Base-by-base conservation (phyloP, 2,329 filamentous ascomycete genomes). In the Penicillium sclerotigenum region DNA sequence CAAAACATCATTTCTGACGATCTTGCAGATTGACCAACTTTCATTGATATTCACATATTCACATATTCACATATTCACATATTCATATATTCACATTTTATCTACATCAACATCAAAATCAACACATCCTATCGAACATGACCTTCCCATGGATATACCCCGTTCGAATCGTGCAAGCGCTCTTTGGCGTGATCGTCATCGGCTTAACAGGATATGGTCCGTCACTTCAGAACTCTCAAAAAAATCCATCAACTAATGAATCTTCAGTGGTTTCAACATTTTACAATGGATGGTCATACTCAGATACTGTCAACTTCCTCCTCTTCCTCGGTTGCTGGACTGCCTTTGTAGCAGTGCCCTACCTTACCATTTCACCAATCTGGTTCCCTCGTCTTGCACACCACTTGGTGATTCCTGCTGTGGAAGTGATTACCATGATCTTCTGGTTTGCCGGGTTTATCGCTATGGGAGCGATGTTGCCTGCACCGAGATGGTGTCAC, bases 381-480 rank as follows among this genome's bases (percentile, higher is more conserved):
- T 86, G 85, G 73, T 78, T 85, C 65, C 79, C 82, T 4, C 77
- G 77, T 24, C 65, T 85, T 11, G 86, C 86, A 65, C 84, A 90
- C 72, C 82, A 81, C 50, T 83, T 84, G 48, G 84, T 81, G 42
- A 83, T 91, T 16, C 77, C 92, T 18, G 85, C 67, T 1, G 79
- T 90, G 31, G 89, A 95, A 67, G 79, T 78, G 45, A 63, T 94
- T 24, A 94, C 90, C 10, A 87, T 88, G 76, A 80, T 95, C 54
- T 95, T 95, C 79, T 96, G 91, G 91, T 94, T 97, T 69, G 87
- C 88, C 0, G 91, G 90, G 7, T 88, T 91, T 66, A 86, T 95
- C 62, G 90, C 90, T 0, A 74, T 92, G 11, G 90, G 88, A 0
- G 87, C 85, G 20, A 79, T 80, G 53, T 74, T 91, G 55, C 82